A percentile compares a stretch with the other conserved stretches of the same genome.
These are phyloP conservation scores for Solidago caesia DNA, from an alignment of 129 eudicot species.

Conservation along the genomic window DNA sequence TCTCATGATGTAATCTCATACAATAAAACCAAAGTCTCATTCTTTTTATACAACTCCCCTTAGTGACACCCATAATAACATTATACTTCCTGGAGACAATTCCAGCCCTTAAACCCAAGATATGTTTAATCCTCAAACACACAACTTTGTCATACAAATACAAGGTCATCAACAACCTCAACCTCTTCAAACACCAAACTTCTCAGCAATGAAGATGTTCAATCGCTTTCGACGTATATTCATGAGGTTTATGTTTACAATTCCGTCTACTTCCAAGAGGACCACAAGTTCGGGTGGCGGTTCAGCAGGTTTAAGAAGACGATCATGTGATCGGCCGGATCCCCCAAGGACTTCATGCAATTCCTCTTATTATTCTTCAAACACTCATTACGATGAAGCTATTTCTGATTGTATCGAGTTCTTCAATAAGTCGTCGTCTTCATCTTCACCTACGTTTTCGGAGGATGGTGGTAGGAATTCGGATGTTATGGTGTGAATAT, in stretches of 20 bases:
- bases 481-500: conserved; percentile 48
- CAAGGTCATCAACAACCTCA: conserved; percentile 20
- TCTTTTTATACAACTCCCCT: conserved; percentile 34
- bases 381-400: conserved; percentile 60
- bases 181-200: conserved; percentile 25
- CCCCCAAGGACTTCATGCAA: conserved; percentile 65
- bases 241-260: conserved; percentile 49
- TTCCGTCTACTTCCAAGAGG: conserved; percentile 34
- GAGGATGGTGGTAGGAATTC: conserved; percentile 45
- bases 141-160: conserved; percentile 41
- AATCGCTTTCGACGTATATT: conserved; percentile 54
- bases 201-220: conserved; percentile 63
- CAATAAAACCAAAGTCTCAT: conserved; percentile 23
- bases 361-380: conserved; percentile 59
- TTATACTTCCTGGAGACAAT: conserved; percentile 52
- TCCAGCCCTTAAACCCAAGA: conserved; percentile 28
- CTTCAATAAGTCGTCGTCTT: conserved; percentile 55
- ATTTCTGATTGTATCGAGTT: conserved; percentile 77
- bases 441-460: conserved; percentile 37
- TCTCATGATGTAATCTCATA: conserved; percentile 36
- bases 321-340: conserved; percentile 52
- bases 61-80: conserved; percentile 56
- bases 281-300: conserved; percentile 17
- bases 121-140: conserved; percentile 34
- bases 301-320: conserved; percentile 33